Evolutionary conservation across 106 monocot genomes (phyloP).

Genomic region (Acorus calamus): DNA sequence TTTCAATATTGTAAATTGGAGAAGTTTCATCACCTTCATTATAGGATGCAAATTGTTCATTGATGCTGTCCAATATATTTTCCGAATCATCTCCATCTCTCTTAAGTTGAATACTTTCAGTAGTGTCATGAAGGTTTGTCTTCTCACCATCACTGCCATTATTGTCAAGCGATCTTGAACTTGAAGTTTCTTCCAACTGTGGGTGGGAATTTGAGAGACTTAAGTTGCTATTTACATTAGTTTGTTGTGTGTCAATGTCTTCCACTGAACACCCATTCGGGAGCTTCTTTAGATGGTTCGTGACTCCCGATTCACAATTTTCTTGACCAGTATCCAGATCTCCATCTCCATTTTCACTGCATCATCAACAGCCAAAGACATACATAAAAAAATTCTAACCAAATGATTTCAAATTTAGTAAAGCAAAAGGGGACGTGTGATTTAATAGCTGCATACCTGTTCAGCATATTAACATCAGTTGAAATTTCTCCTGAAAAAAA

Average conservation of each 20-base stretch:
- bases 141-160: conserved; percentile 11
- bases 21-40: too few relatives aligned
- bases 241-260: conserved; percentile 8
- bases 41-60: conserved; percentile 3
- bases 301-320: neutral
- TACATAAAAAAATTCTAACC: too few relatives aligned
- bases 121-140: neutral
- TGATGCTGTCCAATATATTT: conserved; percentile 3
- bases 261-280: conserved; percentile 1
- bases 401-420: too few relatives aligned
- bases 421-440: too few relatives aligned
- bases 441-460: conserved; percentile 3
- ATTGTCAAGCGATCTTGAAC: neutral
- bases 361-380: too few relatives aligned
- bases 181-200: conserved; percentile 4
- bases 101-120: conserved; percentile 22
- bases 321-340: neutral
- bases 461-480: conserved; percentile 1
- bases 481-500: conserved; percentile 10
- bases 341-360: conserved; percentile 18
- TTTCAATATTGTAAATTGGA: conserved; percentile 2
- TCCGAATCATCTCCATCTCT: conserved; percentile 30
- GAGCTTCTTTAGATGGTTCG: conserved; percentile 1
- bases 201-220: neutral
- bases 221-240: neutral